Evolutionary conservation across 352 stramenopile species (phyloP).

Genomic region (Globisporangium apiculatum): DNA sequence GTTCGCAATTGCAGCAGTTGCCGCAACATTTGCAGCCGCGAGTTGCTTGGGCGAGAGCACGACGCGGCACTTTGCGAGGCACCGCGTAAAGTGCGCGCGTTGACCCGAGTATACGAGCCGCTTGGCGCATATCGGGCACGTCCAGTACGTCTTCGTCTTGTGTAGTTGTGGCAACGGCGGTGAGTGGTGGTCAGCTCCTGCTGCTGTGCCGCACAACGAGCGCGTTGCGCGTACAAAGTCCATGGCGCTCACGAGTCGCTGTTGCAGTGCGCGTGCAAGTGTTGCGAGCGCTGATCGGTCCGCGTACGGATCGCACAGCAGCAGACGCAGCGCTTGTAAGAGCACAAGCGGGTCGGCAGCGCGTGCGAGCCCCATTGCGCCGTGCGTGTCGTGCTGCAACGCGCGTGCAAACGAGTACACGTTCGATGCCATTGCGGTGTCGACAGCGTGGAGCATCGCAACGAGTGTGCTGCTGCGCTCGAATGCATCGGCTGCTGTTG

Average conservation of each 20-base stretch:
- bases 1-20: not conserved
- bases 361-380: conserved; percentile 5
- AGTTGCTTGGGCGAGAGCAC: conserved; percentile 9
- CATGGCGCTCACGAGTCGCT: conserved; percentile 4
- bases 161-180: not conserved
- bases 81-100: conserved; percentile 5
- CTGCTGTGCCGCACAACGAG: conserved; percentile 5
- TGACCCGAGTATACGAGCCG: conserved; percentile 7
- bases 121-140: conserved; percentile 10
- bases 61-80: conserved; percentile 9
- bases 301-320: not conserved
- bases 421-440: conserved; percentile 7
- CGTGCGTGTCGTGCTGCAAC: conserved; percentile 10
- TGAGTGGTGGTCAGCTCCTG: not conserved
- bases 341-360: conserved; percentile 8
- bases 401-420: conserved; percentile 10
- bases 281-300: not conserved
- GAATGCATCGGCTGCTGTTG: not conserved
- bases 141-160: conserved; percentile 6
- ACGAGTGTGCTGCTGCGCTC: conserved; percentile 1
- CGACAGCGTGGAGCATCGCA: conserved; percentile 5
- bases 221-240: conserved; percentile 8
- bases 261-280: not conserved
- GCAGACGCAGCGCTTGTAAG: conserved; percentile 4
- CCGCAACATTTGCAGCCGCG: not conserved